Percentiles rank a stretch among this genome's conserved stretches.
Conservation (phyloP, 1,139 yeast genomes). For the Geotrichum aggregatum region DNA sequence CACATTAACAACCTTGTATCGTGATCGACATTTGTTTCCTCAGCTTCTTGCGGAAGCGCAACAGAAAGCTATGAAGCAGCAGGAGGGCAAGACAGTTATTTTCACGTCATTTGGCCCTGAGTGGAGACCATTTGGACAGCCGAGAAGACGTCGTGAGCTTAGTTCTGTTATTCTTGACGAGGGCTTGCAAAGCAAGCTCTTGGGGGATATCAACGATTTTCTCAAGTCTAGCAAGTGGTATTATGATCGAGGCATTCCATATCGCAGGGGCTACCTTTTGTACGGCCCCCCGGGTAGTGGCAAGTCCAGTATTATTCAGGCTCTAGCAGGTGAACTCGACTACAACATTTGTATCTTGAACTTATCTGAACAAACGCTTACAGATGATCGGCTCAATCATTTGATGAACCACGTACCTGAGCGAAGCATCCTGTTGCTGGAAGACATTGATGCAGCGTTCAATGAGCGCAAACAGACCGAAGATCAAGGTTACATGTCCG, state of each 20-base stretch:
- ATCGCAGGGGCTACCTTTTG: conserved; percentile 86
- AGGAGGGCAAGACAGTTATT: conserved; percentile 91
- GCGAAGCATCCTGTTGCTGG: conserved; percentile 74
- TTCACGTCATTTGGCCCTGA: conserved; percentile 97
- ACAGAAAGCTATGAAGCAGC: conserved; percentile 68
- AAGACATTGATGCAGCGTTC: conserved; percentile 96
- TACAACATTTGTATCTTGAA: conserved; percentile 92
- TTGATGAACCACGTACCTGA: conserved; percentile 95
- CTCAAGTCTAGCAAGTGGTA: conserved; percentile 83
- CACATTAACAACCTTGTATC: conserved; percentile 79
- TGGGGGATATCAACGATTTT: conserved; percentile 75
- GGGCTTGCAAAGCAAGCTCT: conserved; percentile 62
- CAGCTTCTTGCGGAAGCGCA: conserved; percentile 84
- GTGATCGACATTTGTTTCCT: conserved; percentile 68
- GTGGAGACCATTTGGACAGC: conserved; percentile 98
- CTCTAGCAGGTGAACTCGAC: conserved; percentile 92
- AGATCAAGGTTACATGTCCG: conserved; percentile 66
- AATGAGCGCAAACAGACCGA: conserved; percentile 70
- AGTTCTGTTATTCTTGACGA: conserved; percentile 82
- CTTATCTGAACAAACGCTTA: conserved; percentile 80
- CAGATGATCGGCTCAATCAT: conserved; percentile 91
- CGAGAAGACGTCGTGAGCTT: conserved; percentile 77
- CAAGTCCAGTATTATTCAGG: conserved; percentile 91
- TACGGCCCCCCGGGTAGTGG: conserved; percentile 99
- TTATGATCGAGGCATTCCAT: conserved; percentile 92